A percentile compares a stretch with the other conserved stretches of the same genome.
phyloP scores from a whole-genome alignment of 1,284 basidiomycete genomes.

The Ganoderma lucidum region DNA sequence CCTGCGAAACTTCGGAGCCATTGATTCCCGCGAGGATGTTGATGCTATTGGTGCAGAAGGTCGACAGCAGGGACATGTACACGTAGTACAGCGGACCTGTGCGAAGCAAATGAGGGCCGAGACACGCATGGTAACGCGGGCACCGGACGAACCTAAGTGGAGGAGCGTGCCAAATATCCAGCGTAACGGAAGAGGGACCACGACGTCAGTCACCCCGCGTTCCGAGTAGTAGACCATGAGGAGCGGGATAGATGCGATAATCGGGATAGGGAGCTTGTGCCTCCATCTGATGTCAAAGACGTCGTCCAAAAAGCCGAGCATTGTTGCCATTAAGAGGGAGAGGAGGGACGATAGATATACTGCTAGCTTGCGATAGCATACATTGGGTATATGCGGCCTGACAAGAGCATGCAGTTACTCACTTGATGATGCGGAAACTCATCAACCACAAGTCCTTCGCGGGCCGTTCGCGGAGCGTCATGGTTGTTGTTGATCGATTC shows the following conservation, averaged over 20 bases:
- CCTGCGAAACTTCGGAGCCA: slow-evolving; percentile 94
- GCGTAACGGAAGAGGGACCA: slow-evolving; percentile 86
- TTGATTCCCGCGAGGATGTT: slow-evolving; percentile 99
- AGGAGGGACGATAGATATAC: slow-evolving; percentile 94
- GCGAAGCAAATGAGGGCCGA: slow-evolving; percentile 13
- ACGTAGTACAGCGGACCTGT: slow-evolving; percentile 93
- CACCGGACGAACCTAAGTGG: slow-evolving; percentile 79
- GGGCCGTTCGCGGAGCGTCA: slow-evolving; percentile 47
- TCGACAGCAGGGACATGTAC: slow-evolving; percentile 96
- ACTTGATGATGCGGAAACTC: slow-evolving; percentile 93
- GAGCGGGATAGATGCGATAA: slow-evolving; percentile 94
- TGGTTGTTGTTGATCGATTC: slow-evolving; percentile 64
- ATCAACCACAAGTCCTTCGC: slow-evolving; percentile 68
- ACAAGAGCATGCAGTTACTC: slow-evolving; percentile 35
- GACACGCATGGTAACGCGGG: not conserved
- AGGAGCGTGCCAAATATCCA: slow-evolving; percentile 79
- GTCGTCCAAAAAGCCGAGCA: slow-evolving; percentile 97
- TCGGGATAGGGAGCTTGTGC: slow-evolving; percentile 96
- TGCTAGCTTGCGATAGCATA: slow-evolving; percentile 65
- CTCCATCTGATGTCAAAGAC: slow-evolving; percentile 99
- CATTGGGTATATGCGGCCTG: slow-evolving; percentile 12
- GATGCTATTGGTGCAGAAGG: slow-evolving; percentile 98
- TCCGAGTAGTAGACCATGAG: slow-evolving; percentile 97
- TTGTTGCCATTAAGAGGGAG: slow-evolving; percentile 89
- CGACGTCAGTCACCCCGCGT: slow-evolving; percentile 92